These are phyloP conservation scores for Fibroporia radiculosa DNA, from an alignment of 768 basidiomycete genomes.

Conservation along the genomic window DNA sequence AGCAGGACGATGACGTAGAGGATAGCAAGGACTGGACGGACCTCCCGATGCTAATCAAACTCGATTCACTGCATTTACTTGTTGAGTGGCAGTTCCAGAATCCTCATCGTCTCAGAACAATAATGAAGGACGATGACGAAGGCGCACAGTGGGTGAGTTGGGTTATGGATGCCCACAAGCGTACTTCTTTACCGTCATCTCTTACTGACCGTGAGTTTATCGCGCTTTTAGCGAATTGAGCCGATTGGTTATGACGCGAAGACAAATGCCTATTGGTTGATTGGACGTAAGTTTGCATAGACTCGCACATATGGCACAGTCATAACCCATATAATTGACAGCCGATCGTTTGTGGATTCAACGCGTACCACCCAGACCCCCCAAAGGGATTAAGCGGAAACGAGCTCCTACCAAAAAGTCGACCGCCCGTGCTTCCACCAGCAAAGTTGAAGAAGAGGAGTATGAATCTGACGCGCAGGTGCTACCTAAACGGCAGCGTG, in stretches of 20 bases:
- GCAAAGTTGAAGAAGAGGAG: slow-evolving; percentile 14
- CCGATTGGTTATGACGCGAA: slow-evolving; percentile 80
- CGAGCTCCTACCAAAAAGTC: slow-evolving; percentile 21
- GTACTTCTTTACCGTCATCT: too few relatives aligned
- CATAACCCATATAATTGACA: slow-evolving; percentile 19
- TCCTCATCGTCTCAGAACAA: slow-evolving; percentile 52
- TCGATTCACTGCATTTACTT: slow-evolving; percentile 66
- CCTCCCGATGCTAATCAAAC: slow-evolving; percentile 61
- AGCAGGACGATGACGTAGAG: slow-evolving; percentile 16
- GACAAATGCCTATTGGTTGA: slow-evolving; percentile 77
- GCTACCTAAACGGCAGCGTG: slow-evolving; percentile 18
- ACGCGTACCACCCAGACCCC: slow-evolving; percentile 49
- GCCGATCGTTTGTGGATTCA: slow-evolving; percentile 86
- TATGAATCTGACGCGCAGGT: slow-evolving; percentile 17
- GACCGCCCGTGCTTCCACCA: slow-evolving; percentile 12
- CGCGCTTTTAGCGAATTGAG: slow-evolving; percentile 57
- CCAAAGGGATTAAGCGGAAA: slow-evolving; percentile 33
- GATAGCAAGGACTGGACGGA: slow-evolving; percentile 62
- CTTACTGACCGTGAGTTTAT: background rate
- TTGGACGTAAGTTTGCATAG: slow-evolving; percentile 51
- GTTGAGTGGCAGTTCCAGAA: slow-evolving; percentile 88
- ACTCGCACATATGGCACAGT: slow-evolving; percentile 1
- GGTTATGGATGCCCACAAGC: background rate
- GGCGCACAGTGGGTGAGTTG: slow-evolving; percentile 64
- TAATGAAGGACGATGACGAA: slow-evolving; percentile 79